Percentiles rank a stretch among this genome's conserved stretches.
Conservation (phyloP, 441 rosid genomes). For the Euphorbia corollata region DNA sequence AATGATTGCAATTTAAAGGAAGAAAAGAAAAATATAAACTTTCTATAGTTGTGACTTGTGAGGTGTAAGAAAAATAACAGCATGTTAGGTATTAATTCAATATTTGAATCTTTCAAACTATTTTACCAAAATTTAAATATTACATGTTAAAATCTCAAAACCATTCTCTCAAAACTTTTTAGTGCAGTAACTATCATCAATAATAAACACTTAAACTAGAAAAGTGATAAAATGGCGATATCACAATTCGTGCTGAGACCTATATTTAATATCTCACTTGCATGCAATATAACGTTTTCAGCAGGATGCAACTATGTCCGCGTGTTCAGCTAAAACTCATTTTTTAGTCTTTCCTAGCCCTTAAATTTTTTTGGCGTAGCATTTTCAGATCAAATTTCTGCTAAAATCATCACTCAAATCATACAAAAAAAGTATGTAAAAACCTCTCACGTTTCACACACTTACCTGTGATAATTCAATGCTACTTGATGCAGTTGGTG, state of each 20-base stretch:
- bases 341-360: background rate
- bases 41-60: background rate
- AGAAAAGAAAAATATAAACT: background rate
- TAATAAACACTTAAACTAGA: background rate
- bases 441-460: background rate
- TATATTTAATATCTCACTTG: background rate
- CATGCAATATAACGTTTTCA: background rate
- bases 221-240: background rate
- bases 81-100: background rate
- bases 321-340: background rate
- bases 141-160: background rate
- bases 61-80: background rate
- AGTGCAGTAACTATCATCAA: background rate
- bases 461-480: constrained; percentile 68
- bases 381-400: constrained; percentile 5
- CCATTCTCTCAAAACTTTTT: too few species aligned
- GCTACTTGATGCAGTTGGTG: constrained; percentile 37
- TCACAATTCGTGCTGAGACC: background rate
- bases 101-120: background rate
- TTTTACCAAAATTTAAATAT: background rate
- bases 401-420: background rate
- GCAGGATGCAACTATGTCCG: background rate
- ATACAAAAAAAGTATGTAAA: background rate
- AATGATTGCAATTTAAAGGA: background rate
- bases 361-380: too few species aligned